phyloP scores from a whole-genome alignment of 345 rosid species.

The Euclidium syriacum region DNA sequence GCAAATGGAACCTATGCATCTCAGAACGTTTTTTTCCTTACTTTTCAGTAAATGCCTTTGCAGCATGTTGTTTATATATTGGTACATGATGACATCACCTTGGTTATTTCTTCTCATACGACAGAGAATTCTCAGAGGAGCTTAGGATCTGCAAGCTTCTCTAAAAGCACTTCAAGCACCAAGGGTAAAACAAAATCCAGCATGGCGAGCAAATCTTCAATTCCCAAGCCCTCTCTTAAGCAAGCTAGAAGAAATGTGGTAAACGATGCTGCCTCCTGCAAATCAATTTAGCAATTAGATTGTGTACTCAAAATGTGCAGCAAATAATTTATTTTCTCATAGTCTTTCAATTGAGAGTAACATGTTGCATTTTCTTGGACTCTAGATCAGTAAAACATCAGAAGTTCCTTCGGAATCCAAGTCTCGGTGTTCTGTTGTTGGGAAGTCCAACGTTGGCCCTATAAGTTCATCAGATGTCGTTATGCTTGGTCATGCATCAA shows the following conservation, averaged over 20 bases:
- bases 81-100: not conserved
- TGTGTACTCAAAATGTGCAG: constrained; percentile 1
- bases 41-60: not conserved
- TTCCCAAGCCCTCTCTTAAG: constrained; percentile 39
- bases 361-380: constrained; percentile 18
- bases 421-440: constrained; percentile 27
- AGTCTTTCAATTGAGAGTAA: constrained; percentile 12
- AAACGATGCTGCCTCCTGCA: constrained; percentile 30
- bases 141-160: constrained; percentile 34
- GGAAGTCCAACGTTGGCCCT: constrained; percentile 26
- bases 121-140: constrained; percentile 42
- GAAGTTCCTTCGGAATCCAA: constrained; percentile 33
- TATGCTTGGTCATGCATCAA: constrained; percentile 30
- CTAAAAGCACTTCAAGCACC: constrained; percentile 25
- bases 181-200: constrained; percentile 40
- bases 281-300: not conserved
- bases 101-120: constrained; percentile 22
- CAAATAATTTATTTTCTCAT: not conserved
- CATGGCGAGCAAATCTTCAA: constrained; percentile 34
- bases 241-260: constrained; percentile 58
- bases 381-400: constrained; percentile 39
- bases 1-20: constrained; percentile 7
- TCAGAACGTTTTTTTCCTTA: not conserved
- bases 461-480: constrained; percentile 32
- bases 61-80: constrained; percentile 1